Conservation (phyloP, 345 rosid species). For the Hibiscus mutabilis region DNA sequence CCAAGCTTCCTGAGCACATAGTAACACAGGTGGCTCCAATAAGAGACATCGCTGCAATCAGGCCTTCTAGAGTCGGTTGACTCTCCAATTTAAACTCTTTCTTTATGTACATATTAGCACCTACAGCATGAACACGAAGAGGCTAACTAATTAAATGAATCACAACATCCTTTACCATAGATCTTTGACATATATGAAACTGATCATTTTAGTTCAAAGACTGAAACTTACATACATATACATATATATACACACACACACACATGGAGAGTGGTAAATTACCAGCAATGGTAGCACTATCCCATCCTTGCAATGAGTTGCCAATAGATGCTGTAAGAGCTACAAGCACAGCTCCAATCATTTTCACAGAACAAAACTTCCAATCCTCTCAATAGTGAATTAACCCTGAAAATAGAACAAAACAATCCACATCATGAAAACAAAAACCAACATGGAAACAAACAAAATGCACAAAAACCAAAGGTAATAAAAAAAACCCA, state of each 20-base stretch:
- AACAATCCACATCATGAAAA: background rate
- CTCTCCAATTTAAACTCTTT: slow-evolving; percentile 69
- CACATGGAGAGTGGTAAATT: slow-evolving; percentile 5
- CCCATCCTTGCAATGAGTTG: slow-evolving; percentile 98
- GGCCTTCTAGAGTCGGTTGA: slow-evolving; percentile 71
- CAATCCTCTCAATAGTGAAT: slow-evolving; percentile 9
- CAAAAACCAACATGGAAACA: background rate
- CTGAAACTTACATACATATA: background rate
- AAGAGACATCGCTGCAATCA: slow-evolving; percentile 86
- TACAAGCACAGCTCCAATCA: slow-evolving; percentile 86
- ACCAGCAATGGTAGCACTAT: slow-evolving; percentile 97
- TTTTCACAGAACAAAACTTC: slow-evolving; percentile 23
- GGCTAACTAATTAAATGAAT: slow-evolving; percentile 1
- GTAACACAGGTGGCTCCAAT: slow-evolving; percentile 88
- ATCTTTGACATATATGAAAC: background rate
- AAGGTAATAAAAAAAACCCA: background rate
- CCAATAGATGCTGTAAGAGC: slow-evolving; percentile 91
- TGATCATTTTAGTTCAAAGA: background rate
- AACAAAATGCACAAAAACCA: too few species aligned
- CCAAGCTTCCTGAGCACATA: slow-evolving; percentile 68
- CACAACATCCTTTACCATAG: background rate
- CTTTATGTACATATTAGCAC: slow-evolving; percentile 84
- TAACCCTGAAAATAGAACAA: background rate
- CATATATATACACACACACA: background rate
- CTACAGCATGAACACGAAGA: slow-evolving; percentile 30